Percentiles rank a stretch among this genome's conserved stretches.
Conservation (phyloP, 495 filamentous ascomycete species). For the Xylaria palmicola region DNA sequence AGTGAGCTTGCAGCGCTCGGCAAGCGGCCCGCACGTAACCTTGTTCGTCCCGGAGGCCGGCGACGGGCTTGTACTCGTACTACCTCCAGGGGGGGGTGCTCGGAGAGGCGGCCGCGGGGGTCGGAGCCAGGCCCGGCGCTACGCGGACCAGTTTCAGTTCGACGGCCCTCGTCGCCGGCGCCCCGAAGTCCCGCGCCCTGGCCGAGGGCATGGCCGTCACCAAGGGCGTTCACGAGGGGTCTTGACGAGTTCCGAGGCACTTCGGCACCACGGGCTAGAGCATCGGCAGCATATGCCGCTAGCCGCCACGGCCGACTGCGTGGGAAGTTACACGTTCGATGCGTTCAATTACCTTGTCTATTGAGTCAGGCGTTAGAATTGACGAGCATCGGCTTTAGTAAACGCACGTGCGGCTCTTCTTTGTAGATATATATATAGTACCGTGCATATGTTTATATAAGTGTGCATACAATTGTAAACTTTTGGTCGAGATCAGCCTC, state of each 20-base stretch:
- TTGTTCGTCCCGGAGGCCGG: constrained; percentile 29
- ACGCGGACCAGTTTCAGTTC: constrained; percentile 32
- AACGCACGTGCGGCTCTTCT: no score
- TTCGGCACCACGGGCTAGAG: constrained; percentile 41
- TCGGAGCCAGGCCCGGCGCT: constrained; percentile 34
- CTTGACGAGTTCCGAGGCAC: constrained; percentile 44
- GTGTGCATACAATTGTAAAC: no score
- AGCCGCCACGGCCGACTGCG: constrained; percentile 50
- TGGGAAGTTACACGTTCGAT: constrained; percentile 32
- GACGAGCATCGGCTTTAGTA: neutral
- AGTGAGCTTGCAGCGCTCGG: constrained; percentile 23
- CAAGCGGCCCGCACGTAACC: constrained; percentile 19
- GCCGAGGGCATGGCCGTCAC: constrained; percentile 40
- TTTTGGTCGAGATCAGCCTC: no score
- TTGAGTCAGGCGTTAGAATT: neutral
- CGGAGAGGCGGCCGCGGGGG: constrained; percentile 39
- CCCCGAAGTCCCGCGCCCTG: constrained; percentile 43
- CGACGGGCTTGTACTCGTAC: constrained; percentile 31
- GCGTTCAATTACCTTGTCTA: constrained; percentile 21
- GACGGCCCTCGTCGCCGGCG: constrained; percentile 34
- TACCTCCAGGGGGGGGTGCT: constrained; percentile 40
- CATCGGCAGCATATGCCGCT: constrained; percentile 46
- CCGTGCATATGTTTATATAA: no score
- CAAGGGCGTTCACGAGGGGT: constrained; percentile 42
- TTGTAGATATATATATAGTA: no score